A percentile compares a stretch with the other conserved stretches of the same genome.
Conservation (phyloP, 257 asterid species). For the Solanum stenotomum region DNA sequence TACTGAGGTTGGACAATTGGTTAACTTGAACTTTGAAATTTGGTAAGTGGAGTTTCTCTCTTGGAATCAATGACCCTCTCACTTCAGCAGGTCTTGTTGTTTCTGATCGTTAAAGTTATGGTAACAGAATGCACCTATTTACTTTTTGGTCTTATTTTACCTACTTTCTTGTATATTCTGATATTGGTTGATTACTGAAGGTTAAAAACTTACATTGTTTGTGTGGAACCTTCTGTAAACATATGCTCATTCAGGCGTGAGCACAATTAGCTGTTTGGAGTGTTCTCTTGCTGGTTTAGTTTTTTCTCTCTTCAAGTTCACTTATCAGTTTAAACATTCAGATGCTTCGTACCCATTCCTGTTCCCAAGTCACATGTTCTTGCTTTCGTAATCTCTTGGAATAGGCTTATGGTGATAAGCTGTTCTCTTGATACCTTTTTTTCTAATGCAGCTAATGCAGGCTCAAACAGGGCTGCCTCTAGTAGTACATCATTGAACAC, state of each 20-base stretch:
- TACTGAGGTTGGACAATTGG: neutral
- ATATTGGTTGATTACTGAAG: neutral
- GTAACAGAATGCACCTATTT: neutral
- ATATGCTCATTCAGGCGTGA: neutral
- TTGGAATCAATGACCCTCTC: neutral
- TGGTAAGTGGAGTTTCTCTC: neutral
- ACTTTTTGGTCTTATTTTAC: neutral
- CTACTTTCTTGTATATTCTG: neutral
- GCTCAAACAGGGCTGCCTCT: constrained; percentile 85
- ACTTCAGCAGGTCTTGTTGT: neutral
- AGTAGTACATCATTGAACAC: constrained; percentile 71
- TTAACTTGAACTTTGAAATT: neutral
- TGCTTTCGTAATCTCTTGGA: neutral
- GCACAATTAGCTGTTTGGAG: neutral
- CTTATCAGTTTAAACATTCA: neutral
- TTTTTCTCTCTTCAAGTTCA: neutral
- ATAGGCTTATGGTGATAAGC: neutral
- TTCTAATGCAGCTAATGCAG: constrained; percentile 61
- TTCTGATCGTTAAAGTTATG: neutral
- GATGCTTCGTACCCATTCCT: neutral
- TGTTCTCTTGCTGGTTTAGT: neutral
- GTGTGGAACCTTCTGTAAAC: neutral
- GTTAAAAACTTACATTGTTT: neutral
- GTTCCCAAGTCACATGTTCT: neutral
- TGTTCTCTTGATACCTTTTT: constrained; percentile 1